These are phyloP conservation scores for Cynanchum wilfordii DNA, from an alignment of 257 asterid species.

Conservation along the genomic window DNA sequence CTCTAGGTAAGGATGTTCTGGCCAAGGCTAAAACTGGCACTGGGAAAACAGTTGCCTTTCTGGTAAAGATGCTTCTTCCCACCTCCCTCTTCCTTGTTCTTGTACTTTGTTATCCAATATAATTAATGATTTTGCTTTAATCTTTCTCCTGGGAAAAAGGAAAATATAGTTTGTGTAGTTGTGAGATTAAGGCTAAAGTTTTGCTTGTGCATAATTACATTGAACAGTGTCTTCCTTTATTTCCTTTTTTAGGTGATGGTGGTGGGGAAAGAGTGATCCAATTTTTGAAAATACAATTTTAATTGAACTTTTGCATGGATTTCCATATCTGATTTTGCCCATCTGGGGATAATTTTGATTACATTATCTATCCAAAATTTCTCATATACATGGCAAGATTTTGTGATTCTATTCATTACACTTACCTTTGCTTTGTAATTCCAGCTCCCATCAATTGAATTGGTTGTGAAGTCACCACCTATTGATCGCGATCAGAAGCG, in stretches of 20 bases:
- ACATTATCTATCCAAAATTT: not conserved
- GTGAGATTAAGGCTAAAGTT: not conserved
- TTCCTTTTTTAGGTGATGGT: not conserved
- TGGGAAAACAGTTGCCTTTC: constrained; percentile 93
- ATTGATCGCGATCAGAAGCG: constrained; percentile 51
- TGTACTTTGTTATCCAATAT: constrained; percentile 1
- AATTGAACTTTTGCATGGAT: not conserved
- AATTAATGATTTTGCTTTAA: not conserved
- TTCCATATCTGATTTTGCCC: not conserved
- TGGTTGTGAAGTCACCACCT: constrained; percentile 55
- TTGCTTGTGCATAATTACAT: not conserved
- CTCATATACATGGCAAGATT: not conserved
- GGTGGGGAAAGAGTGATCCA: not conserved
- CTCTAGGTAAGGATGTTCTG: constrained; percentile 88
- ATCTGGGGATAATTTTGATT: not conserved
- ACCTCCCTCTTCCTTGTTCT: not conserved
- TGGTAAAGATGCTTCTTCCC: constrained; percentile 44
- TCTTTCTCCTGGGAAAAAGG: not conserved
- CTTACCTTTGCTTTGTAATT: not conserved
- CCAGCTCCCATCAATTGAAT: constrained; percentile 97
- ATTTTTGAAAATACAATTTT: not conserved
- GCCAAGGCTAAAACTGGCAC: constrained; percentile 99
- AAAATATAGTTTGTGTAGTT: not conserved
- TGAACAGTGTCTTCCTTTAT: not conserved
- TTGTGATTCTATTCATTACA: not conserved